phyloP scores from a whole-genome alignment of 805 yeast genomes.

The Hanseniaspora clermontiae region DNA sequence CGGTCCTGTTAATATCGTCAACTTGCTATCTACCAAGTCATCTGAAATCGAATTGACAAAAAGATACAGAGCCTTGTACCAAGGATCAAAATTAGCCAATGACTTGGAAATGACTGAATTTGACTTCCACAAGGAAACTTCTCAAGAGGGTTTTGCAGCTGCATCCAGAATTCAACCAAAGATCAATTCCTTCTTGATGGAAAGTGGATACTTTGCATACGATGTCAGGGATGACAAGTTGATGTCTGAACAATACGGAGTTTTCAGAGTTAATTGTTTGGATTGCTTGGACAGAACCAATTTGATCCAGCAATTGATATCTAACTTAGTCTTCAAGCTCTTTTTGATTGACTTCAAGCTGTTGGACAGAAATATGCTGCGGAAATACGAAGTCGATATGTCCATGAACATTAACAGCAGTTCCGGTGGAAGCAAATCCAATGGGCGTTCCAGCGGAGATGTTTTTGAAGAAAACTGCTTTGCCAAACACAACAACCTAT shows the following conservation, averaged over 20 bases:
- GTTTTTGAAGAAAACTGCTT: conserved; percentile 42
- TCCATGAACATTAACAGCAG: conserved; percentile 4
- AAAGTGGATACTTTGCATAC: conserved; percentile 72
- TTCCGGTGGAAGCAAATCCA: background rate
- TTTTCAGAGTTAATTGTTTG: conserved; percentile 84
- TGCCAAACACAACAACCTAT: conserved; percentile 66
- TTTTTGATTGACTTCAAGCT: conserved; percentile 35
- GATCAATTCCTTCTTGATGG: conserved; percentile 52
- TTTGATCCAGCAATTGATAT: conserved; percentile 71
- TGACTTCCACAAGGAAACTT: conserved; percentile 88
- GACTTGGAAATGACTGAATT: conserved; percentile 57
- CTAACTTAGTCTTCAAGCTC: conserved; percentile 53
- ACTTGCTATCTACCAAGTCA: conserved; percentile 66
- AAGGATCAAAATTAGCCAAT: conserved; percentile 29
- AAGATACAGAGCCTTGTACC: conserved; percentile 51
- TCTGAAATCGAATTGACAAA: conserved; percentile 62
- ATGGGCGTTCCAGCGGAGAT: conserved; percentile 14
- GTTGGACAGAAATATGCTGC: conserved; percentile 18
- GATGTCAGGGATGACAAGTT: conserved; percentile 45
- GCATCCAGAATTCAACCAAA: conserved; percentile 57
- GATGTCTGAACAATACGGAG: conserved; percentile 72
- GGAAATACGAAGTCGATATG: conserved; percentile 16
- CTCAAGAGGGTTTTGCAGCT: conserved; percentile 78
- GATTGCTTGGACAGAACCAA: conserved; percentile 94
- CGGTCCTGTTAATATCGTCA: conserved; percentile 82